Conservation (phyloP, 352 stramenopile genomes). For the Phytophthora ohioensis region DNA sequence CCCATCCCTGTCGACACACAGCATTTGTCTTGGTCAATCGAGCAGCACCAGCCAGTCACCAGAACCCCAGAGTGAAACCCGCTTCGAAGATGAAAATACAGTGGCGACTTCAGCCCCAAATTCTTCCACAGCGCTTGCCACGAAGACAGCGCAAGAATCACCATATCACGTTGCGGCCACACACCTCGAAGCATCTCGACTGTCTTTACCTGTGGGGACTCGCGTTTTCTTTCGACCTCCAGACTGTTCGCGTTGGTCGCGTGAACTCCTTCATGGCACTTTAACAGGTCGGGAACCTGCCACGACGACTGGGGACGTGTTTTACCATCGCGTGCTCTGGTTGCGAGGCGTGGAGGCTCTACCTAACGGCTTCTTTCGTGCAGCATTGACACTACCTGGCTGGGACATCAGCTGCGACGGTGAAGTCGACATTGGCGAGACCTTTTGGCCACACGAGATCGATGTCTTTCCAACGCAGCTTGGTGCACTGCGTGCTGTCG, state of each 20-base stretch:
- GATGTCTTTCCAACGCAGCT: slow-evolving; percentile 65
- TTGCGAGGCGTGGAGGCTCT: slow-evolving; percentile 70
- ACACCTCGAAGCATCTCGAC: slow-evolving; percentile 38
- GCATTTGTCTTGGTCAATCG: slow-evolving; percentile 26
- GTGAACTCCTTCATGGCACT: slow-evolving; percentile 69
- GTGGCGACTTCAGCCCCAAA: background rate
- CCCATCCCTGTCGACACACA: slow-evolving; percentile 48
- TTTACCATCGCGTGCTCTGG: slow-evolving; percentile 76
- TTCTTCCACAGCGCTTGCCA: background rate
- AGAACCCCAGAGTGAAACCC: background rate
- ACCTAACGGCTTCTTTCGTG: slow-evolving; percentile 72
- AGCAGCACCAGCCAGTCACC: background rate
- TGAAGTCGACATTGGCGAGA: slow-evolving; percentile 21
- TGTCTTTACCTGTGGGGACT: slow-evolving; percentile 47
- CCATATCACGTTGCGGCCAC: slow-evolving; percentile 16
- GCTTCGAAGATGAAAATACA: slow-evolving; percentile 8
- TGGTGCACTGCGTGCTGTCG: slow-evolving; percentile 60
- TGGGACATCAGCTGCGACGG: slow-evolving; percentile 26
- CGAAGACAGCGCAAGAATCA: background rate
- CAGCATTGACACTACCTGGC: slow-evolving; percentile 50
- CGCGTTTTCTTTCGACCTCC: slow-evolving; percentile 63
- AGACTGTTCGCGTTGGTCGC: slow-evolving; percentile 56
- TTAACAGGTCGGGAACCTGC: slow-evolving; percentile 20
- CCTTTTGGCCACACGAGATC: slow-evolving; percentile 57
- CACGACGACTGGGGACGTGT: slow-evolving; percentile 22